These are phyloP conservation scores for Lachancea nothofagi DNA, from an alignment of 805 yeast species.

Conservation along the genomic window DNA sequence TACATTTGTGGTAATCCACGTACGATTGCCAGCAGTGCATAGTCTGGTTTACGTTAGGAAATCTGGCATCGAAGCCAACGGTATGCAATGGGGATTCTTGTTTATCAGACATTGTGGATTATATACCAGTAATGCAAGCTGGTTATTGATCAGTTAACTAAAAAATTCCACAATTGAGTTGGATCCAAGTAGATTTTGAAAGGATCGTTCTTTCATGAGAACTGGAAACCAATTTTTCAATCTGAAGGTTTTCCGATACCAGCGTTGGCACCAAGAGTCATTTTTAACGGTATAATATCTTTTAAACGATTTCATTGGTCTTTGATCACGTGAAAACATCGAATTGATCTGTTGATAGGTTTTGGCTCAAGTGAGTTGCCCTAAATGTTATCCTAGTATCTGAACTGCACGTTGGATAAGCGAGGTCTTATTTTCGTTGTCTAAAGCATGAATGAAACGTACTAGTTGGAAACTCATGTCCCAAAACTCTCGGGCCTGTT, in stretches of 20 bases:
- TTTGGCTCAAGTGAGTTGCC: no score
- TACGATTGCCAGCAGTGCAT: slow-evolving; percentile 98
- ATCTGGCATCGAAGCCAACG: slow-evolving; percentile 83
- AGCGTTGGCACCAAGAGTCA: no score
- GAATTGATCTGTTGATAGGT: neutral
- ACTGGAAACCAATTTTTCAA: slow-evolving; percentile 1
- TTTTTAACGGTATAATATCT: neutral
- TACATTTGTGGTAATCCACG: slow-evolving; percentile 97
- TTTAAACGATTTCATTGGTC: slow-evolving; percentile 12
- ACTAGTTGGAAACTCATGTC: slow-evolving; percentile 33
- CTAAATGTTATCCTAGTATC: slow-evolving; percentile 12
- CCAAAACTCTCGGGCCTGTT: slow-evolving; percentile 31
- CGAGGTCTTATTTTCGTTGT: slow-evolving; percentile 24
- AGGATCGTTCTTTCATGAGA: no score
- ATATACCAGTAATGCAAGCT: no score
- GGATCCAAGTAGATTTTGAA: no score
- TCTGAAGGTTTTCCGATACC: neutral
- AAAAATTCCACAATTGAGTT: no score
- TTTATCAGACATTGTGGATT: slow-evolving; percentile 16
- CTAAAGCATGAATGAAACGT: slow-evolving; percentile 27
- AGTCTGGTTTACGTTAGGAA: slow-evolving; percentile 96
- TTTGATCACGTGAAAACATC: slow-evolving; percentile 12
- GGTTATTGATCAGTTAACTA: neutral
- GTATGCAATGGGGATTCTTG: slow-evolving; percentile 48
- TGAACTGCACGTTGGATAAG: slow-evolving; percentile 24